A percentile compares a stretch with the other conserved stretches of the same genome.
These are phyloP conservation scores for Sinapis alba DNA, from an alignment of 441 rosid genomes.

Conservation along the genomic window DNA sequence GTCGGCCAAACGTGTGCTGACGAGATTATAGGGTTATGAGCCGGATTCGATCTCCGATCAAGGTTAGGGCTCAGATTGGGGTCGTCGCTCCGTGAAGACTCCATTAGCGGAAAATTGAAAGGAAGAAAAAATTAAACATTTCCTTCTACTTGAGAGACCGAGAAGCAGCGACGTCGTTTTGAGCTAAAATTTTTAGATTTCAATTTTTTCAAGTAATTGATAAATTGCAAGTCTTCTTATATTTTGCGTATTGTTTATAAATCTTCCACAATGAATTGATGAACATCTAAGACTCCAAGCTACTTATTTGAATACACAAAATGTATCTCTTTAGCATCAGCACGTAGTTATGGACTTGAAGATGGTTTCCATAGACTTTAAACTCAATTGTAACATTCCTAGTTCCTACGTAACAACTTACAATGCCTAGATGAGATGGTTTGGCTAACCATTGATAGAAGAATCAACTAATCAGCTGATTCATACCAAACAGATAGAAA, in stretches of 20 bases:
- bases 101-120: conserved; percentile 43
- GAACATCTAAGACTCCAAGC: background rate
- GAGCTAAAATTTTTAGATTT: too few relatives aligned
- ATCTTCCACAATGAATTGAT: background rate
- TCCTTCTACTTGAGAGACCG: background rate
- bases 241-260: background rate
- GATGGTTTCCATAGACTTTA: conserved; percentile 5
- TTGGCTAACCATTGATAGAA: background rate
- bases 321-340: too few relatives aligned
- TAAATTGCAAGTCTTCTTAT: background rate
- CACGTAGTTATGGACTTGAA: conserved; percentile 3
- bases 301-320: background rate
- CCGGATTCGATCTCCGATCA: conserved; percentile 18
- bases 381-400: background rate
- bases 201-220: background rate
- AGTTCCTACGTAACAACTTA: background rate
- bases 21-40: conserved; percentile 29
- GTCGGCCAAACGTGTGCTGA: conserved; percentile 84
- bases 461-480: background rate
- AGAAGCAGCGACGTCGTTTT: too few relatives aligned
- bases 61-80: conserved; percentile 28
- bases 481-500: background rate
- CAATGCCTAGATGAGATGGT: conserved; percentile 1
- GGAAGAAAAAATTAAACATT: background rate
- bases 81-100: conserved; percentile 48